Evolutionary conservation across 352 stramenopile genomes (phyloP).

Genomic region (Globisporangium lucens): DNA sequence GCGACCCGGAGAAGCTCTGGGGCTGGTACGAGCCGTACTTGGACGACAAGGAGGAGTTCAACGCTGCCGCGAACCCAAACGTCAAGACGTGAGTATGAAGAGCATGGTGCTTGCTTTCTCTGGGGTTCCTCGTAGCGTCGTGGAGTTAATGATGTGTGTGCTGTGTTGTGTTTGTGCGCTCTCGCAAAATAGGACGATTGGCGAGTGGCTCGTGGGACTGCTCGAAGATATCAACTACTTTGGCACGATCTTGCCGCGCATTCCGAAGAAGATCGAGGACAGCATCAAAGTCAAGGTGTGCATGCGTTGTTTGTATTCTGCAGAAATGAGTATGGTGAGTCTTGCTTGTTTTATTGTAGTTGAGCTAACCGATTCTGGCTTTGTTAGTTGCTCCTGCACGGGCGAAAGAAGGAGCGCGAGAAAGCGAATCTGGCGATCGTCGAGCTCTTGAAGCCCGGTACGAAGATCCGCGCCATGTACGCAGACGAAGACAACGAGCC

Average conservation of each 20-base stretch:
- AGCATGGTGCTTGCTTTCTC: neutral
- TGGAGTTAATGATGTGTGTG: neutral
- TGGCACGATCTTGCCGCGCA: slow-evolving; percentile 94
- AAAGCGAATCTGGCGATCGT: slow-evolving; percentile 64
- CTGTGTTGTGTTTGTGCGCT: neutral
- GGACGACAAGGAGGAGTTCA: slow-evolving; percentile 93
- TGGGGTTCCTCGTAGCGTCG: neutral
- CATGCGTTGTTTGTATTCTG: neutral
- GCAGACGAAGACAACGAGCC: slow-evolving; percentile 94
- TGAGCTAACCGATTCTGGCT: too few relatives aligned
- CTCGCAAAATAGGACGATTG: slow-evolving; percentile 81
- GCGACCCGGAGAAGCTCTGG: slow-evolving; percentile 92
- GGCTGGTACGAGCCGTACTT: slow-evolving; percentile 95
- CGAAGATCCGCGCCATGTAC: slow-evolving; percentile 93
- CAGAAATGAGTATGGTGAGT: too few relatives aligned
- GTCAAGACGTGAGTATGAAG: slow-evolving; percentile 56
- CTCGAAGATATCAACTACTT: slow-evolving; percentile 96
- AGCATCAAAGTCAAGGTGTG: slow-evolving; percentile 94
- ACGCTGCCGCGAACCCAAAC: slow-evolving; percentile 77
- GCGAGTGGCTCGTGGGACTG: slow-evolving; percentile 88
- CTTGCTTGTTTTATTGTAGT: too few relatives aligned
- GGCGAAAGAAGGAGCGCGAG: slow-evolving; percentile 60
- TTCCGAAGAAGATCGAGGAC: slow-evolving; percentile 95
- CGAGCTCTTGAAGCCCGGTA: slow-evolving; percentile 83
- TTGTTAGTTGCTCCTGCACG: slow-evolving; percentile 73